Evolutionary conservation across 371 early-diverging fungal species (phyloP), one percentile per base, ranked within the genome.

Genomic region (Mortierella sp.): DNA sequence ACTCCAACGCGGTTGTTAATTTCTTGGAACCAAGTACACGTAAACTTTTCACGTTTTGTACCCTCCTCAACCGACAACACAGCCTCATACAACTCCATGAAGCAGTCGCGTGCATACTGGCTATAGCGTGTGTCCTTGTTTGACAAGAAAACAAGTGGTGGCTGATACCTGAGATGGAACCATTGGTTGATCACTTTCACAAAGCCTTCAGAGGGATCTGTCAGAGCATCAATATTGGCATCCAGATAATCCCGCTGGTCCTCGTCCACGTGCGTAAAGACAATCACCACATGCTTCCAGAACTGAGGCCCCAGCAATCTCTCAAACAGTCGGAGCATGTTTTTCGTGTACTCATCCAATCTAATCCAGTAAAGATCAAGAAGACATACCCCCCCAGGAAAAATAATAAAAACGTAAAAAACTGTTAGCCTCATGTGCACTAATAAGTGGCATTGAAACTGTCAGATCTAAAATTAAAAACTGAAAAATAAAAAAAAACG

Each of bases 251-350:
- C 89, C 21, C 84, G 67, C 21, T 82, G 80, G 44, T 88, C 86
- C 60, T 88, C 88, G 62, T 89, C 89, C 19, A 87, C 88, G 72
- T 88, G 87, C 1, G 89, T 89, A 64, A 89, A 89, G 46, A 86
- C 88, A 55, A 89, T 81, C 16, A 88, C 85, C 7, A 88, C 87
- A 72, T 86, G 87, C 48, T 87, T 85, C 89, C 88, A 89, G 59
- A 89, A 89, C 25, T 86, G 84, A 25, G 82, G 85, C 26, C 89
- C 89, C 18, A 89, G 74, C 30, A 89, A 62, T 56, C 84, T 83
- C 56, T 88, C 87, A 64, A 89, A 89, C 37, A 88, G 64, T 18
- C 82, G 64, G 43, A 89, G 61, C 88, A 89, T 89, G 57, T 85
- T 86, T 73, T 89, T 88, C 2, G 88, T 86, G 66, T 87, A 89